Evolutionary conservation across 768 basidiomycete species (phyloP), one percentile per base, ranked within the genome.

Genomic region (Leccinum disarticulatum): DNA sequence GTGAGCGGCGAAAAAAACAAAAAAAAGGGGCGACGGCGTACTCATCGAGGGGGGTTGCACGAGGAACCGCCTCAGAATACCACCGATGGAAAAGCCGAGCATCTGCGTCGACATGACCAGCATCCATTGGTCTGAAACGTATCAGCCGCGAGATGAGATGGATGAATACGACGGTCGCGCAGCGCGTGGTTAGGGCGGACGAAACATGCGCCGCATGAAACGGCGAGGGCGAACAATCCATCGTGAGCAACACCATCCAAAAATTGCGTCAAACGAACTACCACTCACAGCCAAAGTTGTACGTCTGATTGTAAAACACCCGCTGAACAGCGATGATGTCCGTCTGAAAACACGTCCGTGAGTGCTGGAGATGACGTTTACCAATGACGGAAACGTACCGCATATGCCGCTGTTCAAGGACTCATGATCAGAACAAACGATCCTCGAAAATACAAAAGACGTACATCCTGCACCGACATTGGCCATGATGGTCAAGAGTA

Each of bases 291-390:
- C 67, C 61, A 60, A 88, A 89, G 64, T 74, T 80, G 62, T 80
- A 84, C 0, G 54, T 72, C 66, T 88, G 83, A 49, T 81, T 68
- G 68, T 93, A 93, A 65, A 80, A 88, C 1, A 87, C 83, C 36
- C 83, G 77, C 66, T 91, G 90, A 2, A 91, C 88, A 1, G 87
- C 87, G 46, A 90, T 68, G 47, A 91, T 84, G 61, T 90, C 89
- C 7, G 88, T 90, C 68, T 77, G 57, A 17, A 64, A 14, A 17
- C 17, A 41, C 41, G 41, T n/a, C n/a, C 17, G 41, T 41, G 41
- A 41, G 0, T 9, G n/a, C 41, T 41, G n/a, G 41, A 41, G 3
- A 41, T 41, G n/a, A 3, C 4, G 9, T 41, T 17, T 10, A 10
- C 28, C 7, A 28, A 22, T 28, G 9, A 35, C 6, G 8, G 1